Evolutionary conservation across 495 filamentous ascomycete genomes (phyloP).

Genomic region (Penicillium fimorum): DNA sequence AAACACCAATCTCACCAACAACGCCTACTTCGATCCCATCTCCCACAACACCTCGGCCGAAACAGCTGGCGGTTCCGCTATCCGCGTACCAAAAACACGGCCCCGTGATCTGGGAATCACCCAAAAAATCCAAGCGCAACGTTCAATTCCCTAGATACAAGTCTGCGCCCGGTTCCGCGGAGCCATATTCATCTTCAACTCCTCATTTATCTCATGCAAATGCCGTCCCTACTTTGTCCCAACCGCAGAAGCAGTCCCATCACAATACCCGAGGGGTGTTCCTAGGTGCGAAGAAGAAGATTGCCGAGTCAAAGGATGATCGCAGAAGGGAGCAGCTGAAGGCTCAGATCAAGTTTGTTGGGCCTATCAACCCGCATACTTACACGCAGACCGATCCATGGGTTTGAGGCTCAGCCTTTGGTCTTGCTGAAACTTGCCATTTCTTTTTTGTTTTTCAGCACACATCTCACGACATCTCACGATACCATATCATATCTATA

Average conservation of each 20-base stretch:
- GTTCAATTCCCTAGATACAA: constrained; percentile 25
- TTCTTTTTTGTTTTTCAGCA: not conserved
- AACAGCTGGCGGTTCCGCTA: constrained; percentile 36
- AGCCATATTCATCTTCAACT: not conserved
- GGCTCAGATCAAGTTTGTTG: constrained; percentile 45
- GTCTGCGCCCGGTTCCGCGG: not conserved
- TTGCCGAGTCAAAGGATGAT: constrained; percentile 33
- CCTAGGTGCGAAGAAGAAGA: constrained; percentile 35
- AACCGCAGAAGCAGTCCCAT: constrained; percentile 27
- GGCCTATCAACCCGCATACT: constrained; percentile 39
- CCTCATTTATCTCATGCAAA: constrained; percentile 7
- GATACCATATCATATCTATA: constrained; percentile 1
- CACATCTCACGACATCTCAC: constrained; percentile 6
- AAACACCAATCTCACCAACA: constrained; percentile 14
- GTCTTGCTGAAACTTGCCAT: not conserved
- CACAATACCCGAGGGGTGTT: constrained; percentile 30
- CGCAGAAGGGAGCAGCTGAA: constrained; percentile 41
- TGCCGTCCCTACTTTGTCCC: constrained; percentile 21
- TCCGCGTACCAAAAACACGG: constrained; percentile 41
- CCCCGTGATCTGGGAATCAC: constrained; percentile 37
- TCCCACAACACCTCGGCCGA: constrained; percentile 16
- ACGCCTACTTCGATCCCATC: not conserved
- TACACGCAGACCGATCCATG: constrained; percentile 35
- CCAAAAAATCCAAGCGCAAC: constrained; percentile 30
- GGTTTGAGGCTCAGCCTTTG: constrained; percentile 23